Conservation (phyloP, 768 basidiomycete species). For the Tulasnella sp. region DNA sequence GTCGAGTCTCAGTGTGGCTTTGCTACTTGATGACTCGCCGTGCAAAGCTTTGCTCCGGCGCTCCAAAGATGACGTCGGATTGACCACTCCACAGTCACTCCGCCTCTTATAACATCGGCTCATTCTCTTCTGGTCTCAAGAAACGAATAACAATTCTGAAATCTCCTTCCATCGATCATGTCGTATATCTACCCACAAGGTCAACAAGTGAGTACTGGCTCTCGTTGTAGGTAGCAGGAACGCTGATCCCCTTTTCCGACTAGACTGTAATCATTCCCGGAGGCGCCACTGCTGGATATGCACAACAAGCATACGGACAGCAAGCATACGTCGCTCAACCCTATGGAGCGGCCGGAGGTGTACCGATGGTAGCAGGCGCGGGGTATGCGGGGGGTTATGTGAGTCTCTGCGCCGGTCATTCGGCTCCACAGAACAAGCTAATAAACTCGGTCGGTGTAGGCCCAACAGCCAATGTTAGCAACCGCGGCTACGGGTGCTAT, state of each 20-base stretch:
- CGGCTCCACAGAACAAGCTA: not conserved
- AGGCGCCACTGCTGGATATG: not conserved
- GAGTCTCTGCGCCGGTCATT: not conserved
- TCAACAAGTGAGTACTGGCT: not conserved
- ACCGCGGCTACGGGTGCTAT: not conserved
- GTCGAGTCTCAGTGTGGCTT: no score
- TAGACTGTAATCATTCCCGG: not conserved
- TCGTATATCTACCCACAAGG: not conserved
- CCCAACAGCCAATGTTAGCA: not conserved
- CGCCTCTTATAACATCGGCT: not conserved
- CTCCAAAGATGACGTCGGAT: not conserved
- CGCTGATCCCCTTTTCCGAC: no score
- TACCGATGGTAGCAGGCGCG: not conserved
- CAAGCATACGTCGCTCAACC: not conserved
- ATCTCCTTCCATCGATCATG: not conserved
- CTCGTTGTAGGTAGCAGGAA: not conserved
- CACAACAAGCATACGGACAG: not conserved
- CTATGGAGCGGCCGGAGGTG: not conserved
- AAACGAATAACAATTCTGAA: not conserved
- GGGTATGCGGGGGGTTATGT: not conserved
- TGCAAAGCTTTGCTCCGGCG: no score
- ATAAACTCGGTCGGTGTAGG: not conserved
- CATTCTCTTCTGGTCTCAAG: not conserved
- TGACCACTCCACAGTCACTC: not conserved
- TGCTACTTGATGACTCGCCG: no score